These are phyloP conservation scores for Hypoxylon sp. DNA, from an alignment of 2,329 filamentous ascomycete species.

Conservation along the genomic window DNA sequence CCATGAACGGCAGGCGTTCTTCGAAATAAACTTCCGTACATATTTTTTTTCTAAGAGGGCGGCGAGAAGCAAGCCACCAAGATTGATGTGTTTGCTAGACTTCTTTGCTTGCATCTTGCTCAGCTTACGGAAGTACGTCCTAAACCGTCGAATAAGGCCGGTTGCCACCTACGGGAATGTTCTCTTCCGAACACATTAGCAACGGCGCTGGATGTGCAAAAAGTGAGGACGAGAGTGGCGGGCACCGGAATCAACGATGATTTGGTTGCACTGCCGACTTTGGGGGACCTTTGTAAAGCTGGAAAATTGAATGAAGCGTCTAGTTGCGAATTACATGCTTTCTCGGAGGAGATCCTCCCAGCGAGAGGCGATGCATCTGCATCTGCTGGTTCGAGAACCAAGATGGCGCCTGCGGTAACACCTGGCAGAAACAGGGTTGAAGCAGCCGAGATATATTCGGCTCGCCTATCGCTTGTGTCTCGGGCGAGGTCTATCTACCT, in stretches of 20 bases:
- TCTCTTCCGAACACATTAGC: constrained; percentile 19
- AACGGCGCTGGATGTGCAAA: constrained; percentile 11
- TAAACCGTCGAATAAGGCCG: constrained; percentile 28
- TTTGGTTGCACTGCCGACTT: constrained; percentile 25
- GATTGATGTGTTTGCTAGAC: neutral
- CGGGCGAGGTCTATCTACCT: constrained; percentile 23
- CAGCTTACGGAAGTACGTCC: constrained; percentile 25
- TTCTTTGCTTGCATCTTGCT: constrained; percentile 12
- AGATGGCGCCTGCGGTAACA: constrained; percentile 41
- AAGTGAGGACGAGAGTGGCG: constrained; percentile 13
- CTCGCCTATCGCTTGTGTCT: constrained; percentile 37
- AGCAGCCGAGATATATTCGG: constrained; percentile 38
- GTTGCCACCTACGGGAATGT: constrained; percentile 23
- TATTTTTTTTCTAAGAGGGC: constrained; percentile 1
- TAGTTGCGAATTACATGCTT: constrained; percentile 11
- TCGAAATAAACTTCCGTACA: constrained; percentile 5
- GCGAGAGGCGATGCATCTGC: constrained; percentile 12
- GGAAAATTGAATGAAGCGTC: constrained; percentile 13
- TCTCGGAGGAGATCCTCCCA: constrained; percentile 15
- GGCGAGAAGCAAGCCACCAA: constrained; percentile 27
- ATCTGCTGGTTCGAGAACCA: constrained; percentile 36
- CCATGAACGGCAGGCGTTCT: constrained; percentile 27
- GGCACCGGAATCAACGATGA: constrained; percentile 11
- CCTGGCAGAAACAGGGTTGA: constrained; percentile 37
- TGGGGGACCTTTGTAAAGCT: constrained; percentile 19